Conservation (phyloP, 139 green algal species). For the Chlorella sp. region DNA sequence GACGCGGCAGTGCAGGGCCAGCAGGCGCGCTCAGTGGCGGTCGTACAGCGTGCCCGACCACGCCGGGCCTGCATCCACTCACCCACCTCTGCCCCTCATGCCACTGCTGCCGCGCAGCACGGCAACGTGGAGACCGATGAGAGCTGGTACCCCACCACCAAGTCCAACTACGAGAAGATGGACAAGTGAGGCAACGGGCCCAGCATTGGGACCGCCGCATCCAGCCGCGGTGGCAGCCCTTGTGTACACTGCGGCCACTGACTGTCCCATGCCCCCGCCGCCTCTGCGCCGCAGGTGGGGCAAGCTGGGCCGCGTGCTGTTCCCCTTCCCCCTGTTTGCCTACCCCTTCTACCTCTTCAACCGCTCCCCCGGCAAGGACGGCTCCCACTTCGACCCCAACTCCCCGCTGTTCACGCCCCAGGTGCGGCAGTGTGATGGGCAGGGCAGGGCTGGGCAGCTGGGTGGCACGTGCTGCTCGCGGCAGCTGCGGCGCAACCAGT, state of each 20-base stretch:
- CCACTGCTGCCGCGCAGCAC: background rate
- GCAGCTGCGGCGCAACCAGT: no score
- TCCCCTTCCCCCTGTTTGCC: constrained; percentile 86
- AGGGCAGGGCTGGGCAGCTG: background rate
- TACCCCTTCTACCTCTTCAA: constrained; percentile 93
- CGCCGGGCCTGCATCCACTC: no score
- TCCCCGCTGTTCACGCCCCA: constrained; percentile 82
- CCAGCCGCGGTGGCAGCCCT: no score
- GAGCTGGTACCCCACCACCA: constrained; percentile 89
- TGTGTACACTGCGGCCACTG: no score
- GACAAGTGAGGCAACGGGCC: constrained; percentile 15
- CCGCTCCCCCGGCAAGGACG: constrained; percentile 88
- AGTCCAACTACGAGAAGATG: constrained; percentile 49
- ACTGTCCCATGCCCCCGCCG: no score
- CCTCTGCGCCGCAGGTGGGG: background rate
- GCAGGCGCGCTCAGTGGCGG: no score
- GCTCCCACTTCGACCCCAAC: constrained; percentile 93
- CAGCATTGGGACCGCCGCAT: no score
- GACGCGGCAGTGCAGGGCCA: no score
- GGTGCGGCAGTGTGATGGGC: background rate
- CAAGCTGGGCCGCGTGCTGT: constrained; percentile 78
- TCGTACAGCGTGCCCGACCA: no score
- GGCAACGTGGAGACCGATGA: constrained; percentile 98
- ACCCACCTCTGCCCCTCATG: no score
- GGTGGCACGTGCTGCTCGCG: background rate